Evolutionary conservation across 225 moss, liverwort and hornwort species (phyloP), one percentile per base, ranked within the genome.

Genomic region (Rhytidiadelphus loreus): DNA sequence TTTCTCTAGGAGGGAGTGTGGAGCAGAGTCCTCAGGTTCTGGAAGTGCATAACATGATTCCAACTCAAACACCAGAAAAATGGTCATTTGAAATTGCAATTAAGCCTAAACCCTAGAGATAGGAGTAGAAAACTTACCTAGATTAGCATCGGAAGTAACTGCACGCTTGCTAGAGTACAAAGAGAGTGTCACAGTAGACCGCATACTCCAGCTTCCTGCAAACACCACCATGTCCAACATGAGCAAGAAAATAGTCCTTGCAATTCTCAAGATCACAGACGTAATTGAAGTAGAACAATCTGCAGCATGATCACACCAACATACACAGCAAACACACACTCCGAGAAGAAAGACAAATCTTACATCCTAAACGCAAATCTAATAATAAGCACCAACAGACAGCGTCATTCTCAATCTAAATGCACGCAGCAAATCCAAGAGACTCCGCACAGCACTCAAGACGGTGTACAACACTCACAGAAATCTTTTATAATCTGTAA

Each of bases 161-260:
- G 94, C 96, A 65, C 95, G 95, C 92, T 95, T 96, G 94, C 95
- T 97, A 95, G 41, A 95, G 84, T 59, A 97, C 78, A 82, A 94
- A 96, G 78, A 93, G 94, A 43, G 89, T 90, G 62, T 93, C 73
- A 73, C 61, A 95, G 72, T 41, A 98, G 79, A 87, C 97, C 92
- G 92, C 96, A 96, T 81, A 93, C 94, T 56, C 84, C 91, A 77
- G 90, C 92, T 33, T 80, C 50, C 95, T 96, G 97, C 83, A 91
- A 71, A 87, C 24, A 84, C 17, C 61, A 61, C 30, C n/a, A 35
- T 39, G 83, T 77, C 72, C 69, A 73, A 59, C 46, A 60, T 85
- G 46, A 74, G 73, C 13, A 37, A 74, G 44, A 74, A 84, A 60
- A 28, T 74, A 48, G 48, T 61, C 59, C 35, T 37, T 73, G 59